Percentiles rank a stretch among this genome's conserved stretches.
These are phyloP conservation scores for Hericium rajendrae DNA, from an alignment of 768 basidiomycete genomes.

Conservation along the genomic window DNA sequence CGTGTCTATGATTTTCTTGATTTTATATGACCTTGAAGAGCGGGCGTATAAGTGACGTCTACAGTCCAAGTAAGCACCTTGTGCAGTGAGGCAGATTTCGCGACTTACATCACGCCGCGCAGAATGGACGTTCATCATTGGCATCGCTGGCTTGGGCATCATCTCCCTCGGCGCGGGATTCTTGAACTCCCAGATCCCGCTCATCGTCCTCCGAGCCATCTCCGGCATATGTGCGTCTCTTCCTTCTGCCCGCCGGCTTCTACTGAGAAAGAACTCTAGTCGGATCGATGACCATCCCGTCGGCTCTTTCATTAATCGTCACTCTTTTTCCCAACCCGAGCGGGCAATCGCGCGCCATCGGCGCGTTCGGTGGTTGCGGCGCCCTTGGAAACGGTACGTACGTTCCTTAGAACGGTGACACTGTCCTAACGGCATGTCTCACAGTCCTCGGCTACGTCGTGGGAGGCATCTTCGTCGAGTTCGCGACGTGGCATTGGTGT, in stretches of 20 bases:
- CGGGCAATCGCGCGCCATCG: constrained; percentile 35
- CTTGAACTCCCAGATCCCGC: not conserved
- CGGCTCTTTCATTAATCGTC: constrained; percentile 33
- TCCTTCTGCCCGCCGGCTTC: not conserved
- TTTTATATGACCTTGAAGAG: constrained; percentile 14
- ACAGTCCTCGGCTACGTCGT: constrained; percentile 25
- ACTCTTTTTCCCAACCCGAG: constrained; percentile 35
- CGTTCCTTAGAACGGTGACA: not conserved
- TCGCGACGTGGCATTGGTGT: constrained; percentile 33
- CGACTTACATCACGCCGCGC: not conserved
- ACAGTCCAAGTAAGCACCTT: constrained; percentile 20
- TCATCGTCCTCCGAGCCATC: not conserved
- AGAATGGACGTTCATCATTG: not conserved
- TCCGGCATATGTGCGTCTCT: not conserved
- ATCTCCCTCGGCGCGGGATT: constrained; percentile 1
- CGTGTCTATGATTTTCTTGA: not conserved
- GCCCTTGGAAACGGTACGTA: constrained; percentile 32
- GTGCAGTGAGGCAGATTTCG: not conserved
- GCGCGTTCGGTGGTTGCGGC: constrained; percentile 34
- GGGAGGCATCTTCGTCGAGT: constrained; percentile 28
- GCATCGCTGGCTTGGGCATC: not conserved
- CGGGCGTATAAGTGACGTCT: constrained; percentile 24
- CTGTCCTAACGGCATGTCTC: not conserved
- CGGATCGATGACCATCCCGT: constrained; percentile 35
- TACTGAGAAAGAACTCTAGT: constrained; percentile 12